A percentile compares a stretch with the other conserved stretches of the same genome.
These are phyloP conservation scores for Tetragonia tetragonoides DNA, from an alignment of 148 eudicot species.

Conservation along the genomic window DNA sequence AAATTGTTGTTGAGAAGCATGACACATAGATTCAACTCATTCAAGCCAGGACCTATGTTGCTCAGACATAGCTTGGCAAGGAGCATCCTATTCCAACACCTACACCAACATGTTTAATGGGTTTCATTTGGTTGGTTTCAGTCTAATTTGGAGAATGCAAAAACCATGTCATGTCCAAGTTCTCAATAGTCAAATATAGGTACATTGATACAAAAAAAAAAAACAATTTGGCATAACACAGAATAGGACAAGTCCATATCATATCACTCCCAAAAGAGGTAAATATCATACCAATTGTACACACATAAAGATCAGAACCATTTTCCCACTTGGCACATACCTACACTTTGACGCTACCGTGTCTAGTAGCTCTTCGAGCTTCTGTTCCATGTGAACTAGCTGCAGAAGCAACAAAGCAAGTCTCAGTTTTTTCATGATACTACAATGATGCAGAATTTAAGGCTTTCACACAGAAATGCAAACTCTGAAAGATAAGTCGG, in stretches of 20 bases:
- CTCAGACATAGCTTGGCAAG: neutral
- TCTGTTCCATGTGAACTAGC: conserved; percentile 70
- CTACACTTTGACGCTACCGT: conserved; percentile 55
- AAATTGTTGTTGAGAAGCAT: too few relatives aligned
- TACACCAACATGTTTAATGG: neutral
- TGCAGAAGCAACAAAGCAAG: conserved; percentile 28
- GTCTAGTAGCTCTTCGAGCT: conserved; percentile 71
- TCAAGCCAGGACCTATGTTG: neutral
- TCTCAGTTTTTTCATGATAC: conserved; percentile 1
- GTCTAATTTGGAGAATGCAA: neutral
- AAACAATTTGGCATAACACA: neutral
- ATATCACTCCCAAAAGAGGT: neutral
- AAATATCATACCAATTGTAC: neutral
- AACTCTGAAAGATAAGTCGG: neutral
- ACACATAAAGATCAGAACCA: neutral
- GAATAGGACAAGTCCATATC: neutral
- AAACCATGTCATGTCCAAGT: neutral
- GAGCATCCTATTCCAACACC: neutral
- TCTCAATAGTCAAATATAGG: neutral
- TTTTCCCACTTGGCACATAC: conserved; percentile 25
- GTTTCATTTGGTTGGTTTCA: neutral
- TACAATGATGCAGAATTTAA: neutral
- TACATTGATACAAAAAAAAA: too few relatives aligned
- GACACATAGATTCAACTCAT: too few relatives aligned
- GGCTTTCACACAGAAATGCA: neutral